Evolutionary conservation across 2,329 filamentous ascomycete genomes (phyloP), one percentile per base, ranked within the genome.

Genomic region (Pseudovirgaria hyperparasitica): DNA sequence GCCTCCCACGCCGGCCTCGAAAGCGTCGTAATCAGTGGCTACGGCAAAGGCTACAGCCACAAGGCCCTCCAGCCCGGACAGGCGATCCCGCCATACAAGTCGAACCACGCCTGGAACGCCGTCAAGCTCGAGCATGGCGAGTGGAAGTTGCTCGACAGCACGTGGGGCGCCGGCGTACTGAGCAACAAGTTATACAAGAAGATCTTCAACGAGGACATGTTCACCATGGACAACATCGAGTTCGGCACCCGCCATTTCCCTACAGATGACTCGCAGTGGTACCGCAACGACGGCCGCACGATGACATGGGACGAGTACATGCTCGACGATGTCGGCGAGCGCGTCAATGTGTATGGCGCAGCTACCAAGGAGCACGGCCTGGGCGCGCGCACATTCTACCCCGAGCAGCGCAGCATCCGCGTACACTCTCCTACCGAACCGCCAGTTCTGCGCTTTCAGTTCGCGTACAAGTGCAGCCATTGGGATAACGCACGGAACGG

Each of bases 131-230:
- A 96, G 42, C 70, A 75, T 15, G 82, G 82, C 2, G 70, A 74
- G 37, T 96, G 87, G 87, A 93, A 94, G 54, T 67, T 96, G 2
- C 58, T 96, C 25, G 90, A 98, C 45, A 57, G 79, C 1, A 96
- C 87, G 48, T 98, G 90, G 90, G 90, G 90, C 20, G 82, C 87
- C 0, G 87, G 87, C 35, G 55, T 92, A 6, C 54, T 63, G 22
- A 61, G 59, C 2, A 33, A 51, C 45, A 55, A 66, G 30, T 52
- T 61, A 2, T 94, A 85, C 55, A 67, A 67, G 22, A 68, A 77
- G 40, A 48, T 60, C 3, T 92, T 94, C 50, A 66, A 62, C 1
- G 71, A 84, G 0, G 52, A 63, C 4, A 51, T 58, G 36, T 77
- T 77, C 45, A 67, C 62, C 15, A 65, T 67, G 50, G 52, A 61